Percentiles rank a stretch among this genome's conserved stretches.
Evolutionary conservation across 1,284 basidiomycete genomes (phyloP).

Genomic region (Flammula alnicola): DNA sequence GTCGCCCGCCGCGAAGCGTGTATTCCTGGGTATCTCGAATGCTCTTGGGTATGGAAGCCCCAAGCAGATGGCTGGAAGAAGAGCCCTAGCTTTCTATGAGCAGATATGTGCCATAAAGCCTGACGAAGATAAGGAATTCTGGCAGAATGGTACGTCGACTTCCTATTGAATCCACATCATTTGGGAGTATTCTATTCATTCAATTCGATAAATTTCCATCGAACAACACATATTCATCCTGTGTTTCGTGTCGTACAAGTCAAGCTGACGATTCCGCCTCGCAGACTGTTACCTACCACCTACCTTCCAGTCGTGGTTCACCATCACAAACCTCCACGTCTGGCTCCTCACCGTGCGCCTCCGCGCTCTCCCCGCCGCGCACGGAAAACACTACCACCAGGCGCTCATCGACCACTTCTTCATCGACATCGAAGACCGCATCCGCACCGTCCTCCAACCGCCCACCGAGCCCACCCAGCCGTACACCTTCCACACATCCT

Average conservation of each 20-base stretch:
- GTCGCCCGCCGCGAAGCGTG: conserved; percentile 52
- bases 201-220: too few relatives aligned
- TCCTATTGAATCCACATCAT: too few relatives aligned
- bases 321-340: conserved; percentile 91
- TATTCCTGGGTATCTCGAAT: conserved; percentile 56
- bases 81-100: conserved; percentile 63
- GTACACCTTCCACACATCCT: conserved; percentile 46
- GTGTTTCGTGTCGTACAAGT: too few relatives aligned
- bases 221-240: too few relatives aligned
- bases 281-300: conserved; percentile 87
- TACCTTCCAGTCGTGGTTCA: conserved; percentile 98
- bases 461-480: conserved; percentile 39
- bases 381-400: conserved; percentile 73
- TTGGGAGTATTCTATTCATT: too few relatives aligned
- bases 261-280: too few relatives aligned
- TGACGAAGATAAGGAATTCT: conserved; percentile 67
- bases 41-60: conserved; percentile 65
- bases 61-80: conserved; percentile 63
- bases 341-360: conserved; percentile 91
- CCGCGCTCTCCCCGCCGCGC: conserved; percentile 76
- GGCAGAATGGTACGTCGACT: conserved; percentile 70
- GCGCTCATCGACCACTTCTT: conserved; percentile 96
- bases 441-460: conserved; percentile 81
- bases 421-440: conserved; percentile 91
- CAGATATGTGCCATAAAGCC: conserved; percentile 58